Evolutionary conservation across 2,329 filamentous ascomycete genomes (phyloP), one percentile per base, ranked within the genome.

Genomic region (Orbilia javanica): DNA sequence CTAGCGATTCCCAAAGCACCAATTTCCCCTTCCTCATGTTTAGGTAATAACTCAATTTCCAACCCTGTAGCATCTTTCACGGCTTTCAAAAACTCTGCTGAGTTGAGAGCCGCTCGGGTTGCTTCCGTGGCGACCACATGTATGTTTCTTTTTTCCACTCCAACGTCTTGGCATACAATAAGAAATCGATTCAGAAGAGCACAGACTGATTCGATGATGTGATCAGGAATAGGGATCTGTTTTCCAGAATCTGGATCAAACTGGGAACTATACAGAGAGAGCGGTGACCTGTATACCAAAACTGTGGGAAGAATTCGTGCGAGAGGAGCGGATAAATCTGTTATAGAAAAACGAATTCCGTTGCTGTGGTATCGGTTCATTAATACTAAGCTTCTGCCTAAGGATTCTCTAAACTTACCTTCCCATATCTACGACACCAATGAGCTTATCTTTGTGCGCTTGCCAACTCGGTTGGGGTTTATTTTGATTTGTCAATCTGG

Each of bases 321-420:
- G 36, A 86, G 88, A 4, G 90, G 89, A 25, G 91, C 90, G 2
- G 90, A 88, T 20, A 96, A 87, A 80, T 93, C 90, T 7, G 93
- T 93, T 82, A 97, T 93, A 52, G 93, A 95, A 86, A 97, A 97
- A 68, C 94, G 93, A 81, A 97, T 95, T 81, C 94, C 94, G 86
- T 97, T 97, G 86, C 93, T 93, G 72, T 25, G 25, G 18, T 2
- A 25, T 39, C n/a, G 53, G 65, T 66, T 69, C 46, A 25, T 52
- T 52, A 31, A 25, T n/a, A 52, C 11, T 18, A 22, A 10, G 2
- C 44, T 22, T n/a, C 22, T 10, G 8, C 8, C 8, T 22, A 20
- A 29, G 27, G 50, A 2, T 8, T 27, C 25, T 18, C 18, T 6
- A 4, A 22, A 53, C 15, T 8, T 18, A 34, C 50, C 50, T 53